Conservation (phyloP, 2,329 filamentous ascomycete species). For the Arthrobotrys conoides region DNA sequence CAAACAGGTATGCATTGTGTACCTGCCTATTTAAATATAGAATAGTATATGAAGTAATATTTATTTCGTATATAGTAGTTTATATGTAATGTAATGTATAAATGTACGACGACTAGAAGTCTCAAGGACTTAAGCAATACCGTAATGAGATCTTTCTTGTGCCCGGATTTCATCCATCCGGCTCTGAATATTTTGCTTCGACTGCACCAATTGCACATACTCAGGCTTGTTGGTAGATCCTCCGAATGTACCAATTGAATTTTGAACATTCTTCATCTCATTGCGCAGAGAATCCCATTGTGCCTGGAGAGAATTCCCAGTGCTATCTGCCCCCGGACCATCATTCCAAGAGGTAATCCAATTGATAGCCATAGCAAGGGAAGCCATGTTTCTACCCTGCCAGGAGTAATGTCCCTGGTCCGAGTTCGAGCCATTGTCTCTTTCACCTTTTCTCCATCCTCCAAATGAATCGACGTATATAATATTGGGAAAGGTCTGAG, state of each 20-base stretch:
- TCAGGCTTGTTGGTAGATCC: neutral
- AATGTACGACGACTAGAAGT: no score
- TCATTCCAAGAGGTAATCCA: constrained; percentile 33
- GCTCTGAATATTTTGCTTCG: neutral
- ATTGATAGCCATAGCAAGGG: constrained; percentile 44
- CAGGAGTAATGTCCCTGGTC: constrained; percentile 10
- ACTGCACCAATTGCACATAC: neutral
- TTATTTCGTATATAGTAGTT: no score
- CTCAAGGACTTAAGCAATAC: neutral
- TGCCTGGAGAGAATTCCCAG: constrained; percentile 8
- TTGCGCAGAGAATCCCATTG: constrained; percentile 5
- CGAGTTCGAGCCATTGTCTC: constrained; percentile 1
- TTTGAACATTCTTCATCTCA: neutral
- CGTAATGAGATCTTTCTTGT: neutral
- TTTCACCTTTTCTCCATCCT: constrained; percentile 7
- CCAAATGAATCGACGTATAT: constrained; percentile 27
- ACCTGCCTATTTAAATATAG: no score
- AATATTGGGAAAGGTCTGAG: constrained; percentile 25
- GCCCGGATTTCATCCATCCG: neutral
- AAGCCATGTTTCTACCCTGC: constrained; percentile 38
- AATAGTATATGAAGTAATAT: no score
- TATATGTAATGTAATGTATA: no score
- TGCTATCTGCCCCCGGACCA: neutral
- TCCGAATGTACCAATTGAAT: neutral
- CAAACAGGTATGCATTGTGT: no score